These are phyloP conservation scores for Canariomyces notabilis DNA, from an alignment of 2,329 filamentous ascomycete species.

Conservation along the genomic window DNA sequence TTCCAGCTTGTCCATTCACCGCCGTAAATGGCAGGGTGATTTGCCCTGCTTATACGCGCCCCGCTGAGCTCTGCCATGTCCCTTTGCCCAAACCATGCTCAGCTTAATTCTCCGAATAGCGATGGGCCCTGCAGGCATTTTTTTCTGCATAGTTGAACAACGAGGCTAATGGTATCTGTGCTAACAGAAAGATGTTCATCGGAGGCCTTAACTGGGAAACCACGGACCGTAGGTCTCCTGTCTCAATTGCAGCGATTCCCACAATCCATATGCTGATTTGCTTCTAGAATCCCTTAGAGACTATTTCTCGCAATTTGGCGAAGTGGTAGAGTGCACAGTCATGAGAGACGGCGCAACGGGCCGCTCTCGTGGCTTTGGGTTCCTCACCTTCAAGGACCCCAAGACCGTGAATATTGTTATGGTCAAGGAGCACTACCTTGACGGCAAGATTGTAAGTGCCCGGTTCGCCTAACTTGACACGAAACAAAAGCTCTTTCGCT, in stretches of 20 bases:
- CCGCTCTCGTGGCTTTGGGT: constrained; percentile 91
- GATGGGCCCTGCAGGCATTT: background rate
- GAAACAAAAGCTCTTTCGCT: background rate
- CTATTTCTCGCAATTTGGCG: constrained; percentile 96
- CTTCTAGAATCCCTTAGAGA: constrained; percentile 82
- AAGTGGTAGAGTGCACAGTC: constrained; percentile 97
- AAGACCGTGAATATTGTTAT: constrained; percentile 99
- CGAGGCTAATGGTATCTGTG: constrained; percentile 22
- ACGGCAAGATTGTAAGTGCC: constrained; percentile 88
- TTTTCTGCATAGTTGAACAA: background rate
- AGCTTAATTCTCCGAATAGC: background rate
- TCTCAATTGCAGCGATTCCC: background rate
- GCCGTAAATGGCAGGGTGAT: background rate
- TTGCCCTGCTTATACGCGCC: background rate
- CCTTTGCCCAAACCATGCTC: background rate
- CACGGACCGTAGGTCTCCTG: constrained; percentile 81
- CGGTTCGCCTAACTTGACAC: background rate
- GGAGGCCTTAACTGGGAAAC: constrained; percentile 99
- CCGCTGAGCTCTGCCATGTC: background rate
- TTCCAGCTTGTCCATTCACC: background rate
- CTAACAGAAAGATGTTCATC: constrained; percentile 95
- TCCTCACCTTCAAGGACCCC: constrained; percentile 94
- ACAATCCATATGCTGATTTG: constrained; percentile 1
- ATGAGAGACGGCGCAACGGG: constrained; percentile 96
- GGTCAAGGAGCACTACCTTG: constrained; percentile 98